Evolutionary conservation across 352 stramenopile genomes (phyloP), one percentile per base, ranked within the genome.

Genomic region (Pythium brachiatum): DNA sequence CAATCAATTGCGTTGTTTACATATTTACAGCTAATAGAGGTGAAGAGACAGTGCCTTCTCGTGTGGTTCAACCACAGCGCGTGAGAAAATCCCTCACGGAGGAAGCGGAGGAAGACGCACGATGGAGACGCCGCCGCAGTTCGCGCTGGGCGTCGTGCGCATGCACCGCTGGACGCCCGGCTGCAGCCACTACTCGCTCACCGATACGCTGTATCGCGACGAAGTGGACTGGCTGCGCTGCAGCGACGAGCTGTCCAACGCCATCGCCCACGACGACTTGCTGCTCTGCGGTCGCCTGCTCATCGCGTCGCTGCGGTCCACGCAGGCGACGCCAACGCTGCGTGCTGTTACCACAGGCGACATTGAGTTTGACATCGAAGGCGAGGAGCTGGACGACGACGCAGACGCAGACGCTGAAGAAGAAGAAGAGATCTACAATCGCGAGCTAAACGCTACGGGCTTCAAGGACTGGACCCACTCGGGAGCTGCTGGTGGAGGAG

Each of bases 371-470:
- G 65, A 53, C 7, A 34, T 74, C 11, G 63, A 70, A 39, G 60
- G 69, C 11, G 54, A 69, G 1, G 55, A 68, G 12, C 16, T 53
- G n/a, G 56, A 60, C 23, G 43, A 44, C 8, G 53, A 31, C 15
- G 43, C 62, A 2, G 56, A 64, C 38, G 78, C 62, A 1, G 60
- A 66, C 38, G 78, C 81, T 6, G 74, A 86, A 0, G 77, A 86
- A 36, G 78, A 89, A 46, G 81, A 90, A 60, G 81, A 89, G 43
- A 72, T 90, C 26, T 90, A 87, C 66, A 90, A 79, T 51, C 81
- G 79, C n/a, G 81, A 87, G 47, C 68, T 79, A 55, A 72, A 79
- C 59, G 74, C 72, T 0, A 68, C 73, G 25, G 77, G 70, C 36
- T 72, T 77, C 27, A 68, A 65, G 13, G 64, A 75, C 7, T 65